Evolutionary conservation across 2,329 filamentous ascomycete genomes (phyloP).

Genomic region (Chrysosporium queenslandicum): DNA sequence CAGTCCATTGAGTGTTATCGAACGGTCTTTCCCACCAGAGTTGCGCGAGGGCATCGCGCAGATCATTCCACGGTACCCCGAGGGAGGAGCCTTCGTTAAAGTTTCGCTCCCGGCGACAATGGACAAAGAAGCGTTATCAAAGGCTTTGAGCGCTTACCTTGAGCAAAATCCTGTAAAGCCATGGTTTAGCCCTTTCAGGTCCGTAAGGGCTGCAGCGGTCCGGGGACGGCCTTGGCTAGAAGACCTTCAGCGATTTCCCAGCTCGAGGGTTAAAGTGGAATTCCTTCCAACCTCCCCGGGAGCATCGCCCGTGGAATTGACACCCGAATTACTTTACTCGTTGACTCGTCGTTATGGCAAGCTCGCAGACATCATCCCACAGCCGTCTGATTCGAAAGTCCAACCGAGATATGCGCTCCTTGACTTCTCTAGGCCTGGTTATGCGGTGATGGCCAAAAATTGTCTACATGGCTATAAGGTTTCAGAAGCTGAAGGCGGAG

Average conservation of each 20-base stretch:
- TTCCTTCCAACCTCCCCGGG: conserved; percentile 67
- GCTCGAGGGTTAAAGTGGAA: conserved; percentile 65
- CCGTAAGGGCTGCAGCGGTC: conserved; percentile 63
- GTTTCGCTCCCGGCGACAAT: conserved; percentile 50
- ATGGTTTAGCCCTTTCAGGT: conserved; percentile 77
- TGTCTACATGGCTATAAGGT: conserved; percentile 81
- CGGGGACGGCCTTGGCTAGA: conserved; percentile 86
- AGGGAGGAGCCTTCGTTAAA: conserved; percentile 90
- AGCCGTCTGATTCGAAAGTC: conserved; percentile 77
- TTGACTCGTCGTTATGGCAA: conserved; percentile 87
- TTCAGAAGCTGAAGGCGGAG: conserved; percentile 58
- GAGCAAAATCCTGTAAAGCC: conserved; percentile 63
- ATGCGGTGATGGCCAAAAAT: conserved; percentile 80
- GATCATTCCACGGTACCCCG: conserved; percentile 73
- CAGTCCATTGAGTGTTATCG: conserved; percentile 47
- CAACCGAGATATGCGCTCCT: conserved; percentile 69
- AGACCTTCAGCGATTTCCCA: conserved; percentile 76
- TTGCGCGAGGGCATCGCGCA: conserved; percentile 63
- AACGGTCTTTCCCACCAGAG: conserved; percentile 53
- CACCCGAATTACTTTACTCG: conserved; percentile 76
- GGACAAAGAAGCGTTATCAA: conserved; percentile 48
- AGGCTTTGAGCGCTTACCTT: conserved; percentile 53
- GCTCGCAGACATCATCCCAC: conserved; percentile 70
- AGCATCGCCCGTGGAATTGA: conserved; percentile 63
- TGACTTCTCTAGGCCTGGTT: conserved; percentile 62